phyloP scores from a whole-genome alignment of 768 basidiomycete species.

The Lyophyllum atratum region DNA sequence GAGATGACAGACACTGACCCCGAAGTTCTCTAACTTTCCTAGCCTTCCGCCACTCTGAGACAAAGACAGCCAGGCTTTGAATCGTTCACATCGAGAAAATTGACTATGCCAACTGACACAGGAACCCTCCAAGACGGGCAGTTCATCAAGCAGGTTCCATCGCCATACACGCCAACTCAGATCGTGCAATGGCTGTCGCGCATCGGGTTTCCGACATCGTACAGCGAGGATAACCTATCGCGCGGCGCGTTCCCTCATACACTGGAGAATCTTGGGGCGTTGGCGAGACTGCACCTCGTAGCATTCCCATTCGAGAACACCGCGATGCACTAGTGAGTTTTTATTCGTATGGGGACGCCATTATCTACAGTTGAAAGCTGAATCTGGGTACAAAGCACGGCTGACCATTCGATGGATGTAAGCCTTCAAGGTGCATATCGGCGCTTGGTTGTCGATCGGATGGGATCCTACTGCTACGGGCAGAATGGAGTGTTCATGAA shows the following conservation, averaged over 20 bases:
- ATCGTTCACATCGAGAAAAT: background rate
- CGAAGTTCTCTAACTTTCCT: too few relatives aligned
- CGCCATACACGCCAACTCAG: constrained; percentile 14
- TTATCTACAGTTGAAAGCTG: background rate
- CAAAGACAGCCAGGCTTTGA: too few relatives aligned
- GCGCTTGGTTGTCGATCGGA: constrained; percentile 16
- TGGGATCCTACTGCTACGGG: constrained; percentile 26
- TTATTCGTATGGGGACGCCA: background rate
- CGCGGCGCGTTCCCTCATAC: constrained; percentile 22
- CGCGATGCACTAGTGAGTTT: constrained; percentile 38
- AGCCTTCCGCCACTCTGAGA: too few relatives aligned
- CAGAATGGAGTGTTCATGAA: constrained; percentile 18
- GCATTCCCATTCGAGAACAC: constrained; percentile 40
- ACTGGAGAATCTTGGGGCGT: constrained; percentile 25
- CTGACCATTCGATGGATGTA: constrained; percentile 4
- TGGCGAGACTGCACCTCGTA: constrained; percentile 30
- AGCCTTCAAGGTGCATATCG: constrained; percentile 15
- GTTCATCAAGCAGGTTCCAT: constrained; percentile 14
- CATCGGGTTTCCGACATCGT: constrained; percentile 21
- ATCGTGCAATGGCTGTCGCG: constrained; percentile 24
- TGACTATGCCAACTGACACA: background rate
- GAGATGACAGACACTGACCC: too few relatives aligned
- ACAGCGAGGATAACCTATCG: constrained; percentile 17
- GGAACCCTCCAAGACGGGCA: constrained; percentile 13
- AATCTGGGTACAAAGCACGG: background rate